Evolutionary conservation across 371 early-diverging fungal species (phyloP).

Genomic region (Blakeslea trispora): DNA sequence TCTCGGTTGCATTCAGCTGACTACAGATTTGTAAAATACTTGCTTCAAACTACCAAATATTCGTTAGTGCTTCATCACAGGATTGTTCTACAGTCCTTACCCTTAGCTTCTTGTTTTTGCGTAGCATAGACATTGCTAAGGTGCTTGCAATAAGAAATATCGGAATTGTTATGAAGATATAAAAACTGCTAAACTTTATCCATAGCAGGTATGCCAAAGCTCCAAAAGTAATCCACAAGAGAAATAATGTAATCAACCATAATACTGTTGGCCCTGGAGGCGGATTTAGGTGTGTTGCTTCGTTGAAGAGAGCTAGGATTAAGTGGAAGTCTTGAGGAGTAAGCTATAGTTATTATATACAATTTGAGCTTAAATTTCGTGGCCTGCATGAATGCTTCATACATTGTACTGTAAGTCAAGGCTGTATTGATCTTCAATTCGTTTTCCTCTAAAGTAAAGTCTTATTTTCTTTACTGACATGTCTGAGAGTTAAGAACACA

Average conservation of each 20-base stretch:
- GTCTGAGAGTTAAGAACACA: constrained; percentile 9
- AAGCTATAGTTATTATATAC: constrained; percentile 20
- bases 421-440: constrained; percentile 50
- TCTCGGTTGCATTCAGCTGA: constrained; percentile 50
- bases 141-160: constrained; percentile 25
- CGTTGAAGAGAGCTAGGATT: constrained; percentile 37
- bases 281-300: constrained; percentile 23
- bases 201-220: constrained; percentile 24
- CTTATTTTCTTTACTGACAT: constrained; percentile 35
- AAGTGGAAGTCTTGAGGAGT: constrained; percentile 33
- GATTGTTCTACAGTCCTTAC: no score
- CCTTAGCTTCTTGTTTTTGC: constrained; percentile 24
- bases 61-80: no score
- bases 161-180: constrained; percentile 24
- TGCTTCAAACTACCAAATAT: constrained; percentile 44
- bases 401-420: constrained; percentile 47
- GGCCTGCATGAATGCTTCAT: constrained; percentile 7
- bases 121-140: constrained; percentile 26
- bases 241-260: constrained; percentile 24
- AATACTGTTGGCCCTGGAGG: constrained; percentile 32
- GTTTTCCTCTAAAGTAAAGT: constrained; percentile 24
- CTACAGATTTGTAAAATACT: constrained; percentile 40
- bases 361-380: neutral
- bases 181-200: constrained; percentile 16
- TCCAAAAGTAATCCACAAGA: constrained; percentile 28